Evolutionary conservation across 345 rosid species (phyloP).

Genomic region (Arabidopsis suecica): DNA sequence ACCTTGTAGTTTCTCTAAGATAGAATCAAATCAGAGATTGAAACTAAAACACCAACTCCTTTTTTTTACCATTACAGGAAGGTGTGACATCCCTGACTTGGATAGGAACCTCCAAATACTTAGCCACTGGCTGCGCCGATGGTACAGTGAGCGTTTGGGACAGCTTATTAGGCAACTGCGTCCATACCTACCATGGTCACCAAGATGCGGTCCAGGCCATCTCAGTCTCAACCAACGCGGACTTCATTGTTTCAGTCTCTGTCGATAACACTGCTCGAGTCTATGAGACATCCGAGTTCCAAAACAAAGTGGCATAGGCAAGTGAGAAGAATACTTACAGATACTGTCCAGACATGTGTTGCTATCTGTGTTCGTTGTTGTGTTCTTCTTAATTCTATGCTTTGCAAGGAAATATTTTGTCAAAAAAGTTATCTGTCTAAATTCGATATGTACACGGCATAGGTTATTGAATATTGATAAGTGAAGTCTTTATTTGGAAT

Average conservation of each 20-base stretch:
- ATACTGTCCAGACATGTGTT: constrained; percentile 1
- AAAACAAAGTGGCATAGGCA: constrained; percentile 33
- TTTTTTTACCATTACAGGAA: constrained; percentile 49
- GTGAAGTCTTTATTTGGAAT: background rate
- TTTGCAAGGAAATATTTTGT: background rate
- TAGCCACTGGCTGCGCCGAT: constrained; percentile 79
- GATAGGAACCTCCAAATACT: constrained; percentile 69
- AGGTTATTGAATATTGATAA: background rate
- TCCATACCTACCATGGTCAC: constrained; percentile 72
- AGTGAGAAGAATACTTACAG: background rate
- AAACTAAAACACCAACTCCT: background rate
- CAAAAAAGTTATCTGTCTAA: background rate
- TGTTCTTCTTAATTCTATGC: background rate
- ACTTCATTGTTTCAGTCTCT: constrained; percentile 73
- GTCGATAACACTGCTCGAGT: constrained; percentile 79
- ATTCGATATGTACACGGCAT: background rate
- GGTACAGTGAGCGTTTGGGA: constrained; percentile 86
- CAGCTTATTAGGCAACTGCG: constrained; percentile 73
- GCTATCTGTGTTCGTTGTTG: background rate
- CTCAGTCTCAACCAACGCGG: constrained; percentile 53
- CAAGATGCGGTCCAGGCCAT: constrained; percentile 61
- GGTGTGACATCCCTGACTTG: constrained; percentile 81
- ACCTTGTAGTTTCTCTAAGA: constrained; percentile 19
- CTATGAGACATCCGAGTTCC: constrained; percentile 66
- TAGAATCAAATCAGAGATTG: constrained; percentile 18